Evolutionary conservation across 768 basidiomycete genomes (phyloP).

Genomic region (Mycena pura): DNA sequence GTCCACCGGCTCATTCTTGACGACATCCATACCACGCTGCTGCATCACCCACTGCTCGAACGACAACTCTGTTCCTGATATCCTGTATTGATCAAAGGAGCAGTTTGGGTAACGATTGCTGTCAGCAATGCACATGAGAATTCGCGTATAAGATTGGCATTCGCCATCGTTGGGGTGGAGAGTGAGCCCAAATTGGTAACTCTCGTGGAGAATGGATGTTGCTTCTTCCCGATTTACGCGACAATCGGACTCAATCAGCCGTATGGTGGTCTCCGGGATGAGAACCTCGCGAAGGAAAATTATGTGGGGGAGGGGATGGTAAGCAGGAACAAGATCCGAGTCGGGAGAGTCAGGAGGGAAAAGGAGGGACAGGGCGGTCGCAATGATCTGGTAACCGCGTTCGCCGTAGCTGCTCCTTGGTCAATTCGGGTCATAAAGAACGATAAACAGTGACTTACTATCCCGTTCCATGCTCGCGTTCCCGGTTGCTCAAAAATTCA

Average conservation of each 20-base stretch:
- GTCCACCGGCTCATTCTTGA: background rate
- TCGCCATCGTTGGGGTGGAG: background rate
- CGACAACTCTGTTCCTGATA: background rate
- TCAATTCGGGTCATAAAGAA: background rate
- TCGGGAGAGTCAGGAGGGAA: background rate
- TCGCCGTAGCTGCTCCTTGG: constrained; percentile 5
- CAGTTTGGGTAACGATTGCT: background rate
- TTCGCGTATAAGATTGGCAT: background rate
- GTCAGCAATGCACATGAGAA: background rate
- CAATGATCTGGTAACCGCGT: background rate
- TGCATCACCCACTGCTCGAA: background rate
- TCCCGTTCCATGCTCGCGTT: background rate
- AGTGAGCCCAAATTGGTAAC: background rate
- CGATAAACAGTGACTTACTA: background rate
- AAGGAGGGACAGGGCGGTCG: background rate
- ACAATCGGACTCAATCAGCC: background rate
- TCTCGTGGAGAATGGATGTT: background rate
- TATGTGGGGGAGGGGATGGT: constrained; percentile 4
- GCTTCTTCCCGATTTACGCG: background rate
- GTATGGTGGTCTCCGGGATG: background rate
- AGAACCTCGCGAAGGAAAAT: background rate
- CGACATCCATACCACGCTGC: background rate
- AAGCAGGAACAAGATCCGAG: background rate
- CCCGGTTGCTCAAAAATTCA: background rate
- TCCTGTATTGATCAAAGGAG: background rate